Conservation (phyloP, 2,329 filamentous ascomycete genomes). For the Trichophyton mentagrophytes region DNA sequence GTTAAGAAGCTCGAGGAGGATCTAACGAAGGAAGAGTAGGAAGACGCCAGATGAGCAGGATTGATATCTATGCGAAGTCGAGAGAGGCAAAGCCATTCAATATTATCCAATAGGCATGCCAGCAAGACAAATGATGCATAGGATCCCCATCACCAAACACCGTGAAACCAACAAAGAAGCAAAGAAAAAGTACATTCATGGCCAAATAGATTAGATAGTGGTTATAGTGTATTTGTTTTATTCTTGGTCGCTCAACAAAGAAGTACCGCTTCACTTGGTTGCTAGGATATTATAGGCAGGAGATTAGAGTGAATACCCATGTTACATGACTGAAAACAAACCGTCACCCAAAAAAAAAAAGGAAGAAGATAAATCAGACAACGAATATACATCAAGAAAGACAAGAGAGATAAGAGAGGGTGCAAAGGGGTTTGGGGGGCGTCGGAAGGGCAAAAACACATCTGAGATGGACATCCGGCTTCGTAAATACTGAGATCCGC, state of each 20-base stretch:
- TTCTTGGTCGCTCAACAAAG: not conserved
- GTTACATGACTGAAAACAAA: not conserved
- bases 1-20: too few relatives aligned
- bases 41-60: too few relatives aligned
- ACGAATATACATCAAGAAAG: not conserved
- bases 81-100: not conserved
- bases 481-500: not conserved
- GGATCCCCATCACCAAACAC: not conserved
- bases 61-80: too few relatives aligned
- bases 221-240: not conserved
- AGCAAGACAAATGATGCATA: not conserved
- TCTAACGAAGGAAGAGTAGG: too few relatives aligned
- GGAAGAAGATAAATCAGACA: not conserved
- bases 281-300: not conserved
- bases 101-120: too few relatives aligned
- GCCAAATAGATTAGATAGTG: not conserved
- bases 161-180: not conserved
- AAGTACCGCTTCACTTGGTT: not conserved
- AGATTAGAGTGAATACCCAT: conserved; percentile 2
- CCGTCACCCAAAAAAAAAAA: not conserved
- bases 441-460: not conserved
- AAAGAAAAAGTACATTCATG: not conserved
- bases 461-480: not conserved
- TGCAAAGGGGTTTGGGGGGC: not conserved
- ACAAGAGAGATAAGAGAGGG: not conserved